Conservation (phyloP, 225 moss, liverwort and hornwort genomes). For the Antitrichia curtipendula region DNA sequence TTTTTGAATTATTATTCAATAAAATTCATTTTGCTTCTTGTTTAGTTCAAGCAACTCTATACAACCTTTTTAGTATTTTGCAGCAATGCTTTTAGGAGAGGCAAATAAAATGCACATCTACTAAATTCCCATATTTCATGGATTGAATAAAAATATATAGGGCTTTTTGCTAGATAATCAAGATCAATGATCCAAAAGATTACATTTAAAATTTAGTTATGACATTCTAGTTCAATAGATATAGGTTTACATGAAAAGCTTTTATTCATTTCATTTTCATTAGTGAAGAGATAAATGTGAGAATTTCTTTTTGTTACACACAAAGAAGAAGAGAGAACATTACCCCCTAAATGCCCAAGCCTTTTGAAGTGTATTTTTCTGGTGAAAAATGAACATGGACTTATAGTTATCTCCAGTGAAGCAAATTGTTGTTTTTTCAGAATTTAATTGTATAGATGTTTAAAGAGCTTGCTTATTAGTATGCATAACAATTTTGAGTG, state of each 20-base stretch:
- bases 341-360: too few species aligned
- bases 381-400: too few species aligned
- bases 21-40: not conserved
- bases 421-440: too few species aligned
- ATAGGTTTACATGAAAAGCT: not conserved
- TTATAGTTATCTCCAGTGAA: too few species aligned
- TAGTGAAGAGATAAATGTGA: not conserved
- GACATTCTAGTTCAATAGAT: not conserved
- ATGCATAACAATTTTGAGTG: too few species aligned
- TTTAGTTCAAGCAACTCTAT: not conserved
- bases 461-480: too few species aligned
- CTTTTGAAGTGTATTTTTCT: too few species aligned
- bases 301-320: not conserved
- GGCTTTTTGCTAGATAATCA: rapidly evolving
- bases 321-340: not conserved
- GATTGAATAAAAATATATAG: not conserved
- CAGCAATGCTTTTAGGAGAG: not conserved
- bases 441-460: too few species aligned
- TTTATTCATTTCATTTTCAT: not conserved
- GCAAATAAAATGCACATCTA: not conserved
- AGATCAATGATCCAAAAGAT: not conserved
- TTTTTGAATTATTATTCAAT: not conserved
- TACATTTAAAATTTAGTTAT: not conserved
- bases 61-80: not conserved
- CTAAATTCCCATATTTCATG: rapidly evolving